Conservation (phyloP, 2,329 filamentous ascomycete genomes). For the Neopestalotiopsis sp. region DNA sequence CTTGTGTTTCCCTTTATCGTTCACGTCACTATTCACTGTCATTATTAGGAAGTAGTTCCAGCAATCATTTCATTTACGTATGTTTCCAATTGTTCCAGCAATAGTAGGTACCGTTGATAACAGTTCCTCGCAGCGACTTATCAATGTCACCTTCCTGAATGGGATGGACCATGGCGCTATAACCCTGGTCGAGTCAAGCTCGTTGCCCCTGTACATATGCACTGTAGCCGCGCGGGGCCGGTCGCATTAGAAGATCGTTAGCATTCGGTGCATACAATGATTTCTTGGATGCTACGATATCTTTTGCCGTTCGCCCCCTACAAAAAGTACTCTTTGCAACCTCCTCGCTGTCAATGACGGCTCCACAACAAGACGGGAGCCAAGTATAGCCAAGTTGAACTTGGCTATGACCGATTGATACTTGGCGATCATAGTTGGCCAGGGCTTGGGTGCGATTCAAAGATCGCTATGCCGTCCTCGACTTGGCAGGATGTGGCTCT, state of each 20-base stretch:
- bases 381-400: neutral
- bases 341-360: neutral
- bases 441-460: no score
- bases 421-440: neutral
- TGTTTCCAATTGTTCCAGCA: slow-evolving; percentile 11
- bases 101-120: neutral
- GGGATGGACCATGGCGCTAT: neutral
- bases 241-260: neutral
- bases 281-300: neutral
- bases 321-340: neutral
- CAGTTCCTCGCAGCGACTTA: neutral
- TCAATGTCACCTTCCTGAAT: slow-evolving; percentile 14
- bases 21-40: neutral
- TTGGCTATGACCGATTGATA: neutral
- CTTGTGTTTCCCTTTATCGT: neutral
- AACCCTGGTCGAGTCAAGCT: slow-evolving; percentile 2
- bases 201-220: neutral
- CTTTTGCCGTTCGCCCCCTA: neutral
- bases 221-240: neutral
- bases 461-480: no score
- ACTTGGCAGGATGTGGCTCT: no score
- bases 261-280: neutral
- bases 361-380: neutral
- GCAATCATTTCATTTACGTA: neutral
- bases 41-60: neutral